Evolutionary conservation across 192 early-diverging fungal genomes (phyloP).

Genomic region (Coemansia aciculifera): DNA sequence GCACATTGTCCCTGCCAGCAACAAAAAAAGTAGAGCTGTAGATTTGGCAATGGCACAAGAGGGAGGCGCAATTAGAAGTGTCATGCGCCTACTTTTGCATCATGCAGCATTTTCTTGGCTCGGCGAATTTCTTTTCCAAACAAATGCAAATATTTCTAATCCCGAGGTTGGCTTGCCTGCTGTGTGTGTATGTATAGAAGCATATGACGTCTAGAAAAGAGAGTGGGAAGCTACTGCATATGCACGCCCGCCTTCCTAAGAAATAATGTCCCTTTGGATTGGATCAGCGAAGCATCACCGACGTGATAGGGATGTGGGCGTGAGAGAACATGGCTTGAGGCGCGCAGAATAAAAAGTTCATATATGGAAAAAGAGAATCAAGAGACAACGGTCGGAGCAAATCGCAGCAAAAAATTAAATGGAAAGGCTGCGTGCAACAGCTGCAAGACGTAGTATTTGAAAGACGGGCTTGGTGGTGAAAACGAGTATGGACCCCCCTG

Average conservation of each 20-base stretch:
- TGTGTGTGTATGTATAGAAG: not conserved
- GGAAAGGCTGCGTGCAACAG: not conserved
- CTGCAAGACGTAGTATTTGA: not conserved
- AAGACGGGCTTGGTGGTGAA: not conserved
- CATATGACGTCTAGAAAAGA: not conserved
- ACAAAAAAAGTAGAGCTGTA: not conserved
- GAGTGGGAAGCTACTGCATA: not conserved
- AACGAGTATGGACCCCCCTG: not conserved
- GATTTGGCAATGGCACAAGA: not conserved
- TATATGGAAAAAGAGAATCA: not conserved
- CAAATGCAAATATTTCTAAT: not conserved
- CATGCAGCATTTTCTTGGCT: not conserved
- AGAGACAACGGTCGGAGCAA: not conserved
- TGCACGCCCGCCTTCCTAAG: not conserved
- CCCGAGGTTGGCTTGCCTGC: not conserved
- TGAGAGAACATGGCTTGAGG: not conserved
- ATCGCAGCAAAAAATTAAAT: not conserved
- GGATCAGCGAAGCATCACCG: not conserved
- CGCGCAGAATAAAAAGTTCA: not conserved
- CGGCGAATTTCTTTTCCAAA: not conserved
- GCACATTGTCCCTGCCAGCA: not conserved
- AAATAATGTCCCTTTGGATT: not conserved
- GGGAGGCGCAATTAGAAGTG: slow-evolving; percentile 6
- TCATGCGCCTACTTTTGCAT: slow-evolving; percentile 6
- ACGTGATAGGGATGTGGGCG: not conserved